Base-by-base conservation (phyloP, 371 early-diverging fungal genomes). In the Saksenaea oblongispora region DNA sequence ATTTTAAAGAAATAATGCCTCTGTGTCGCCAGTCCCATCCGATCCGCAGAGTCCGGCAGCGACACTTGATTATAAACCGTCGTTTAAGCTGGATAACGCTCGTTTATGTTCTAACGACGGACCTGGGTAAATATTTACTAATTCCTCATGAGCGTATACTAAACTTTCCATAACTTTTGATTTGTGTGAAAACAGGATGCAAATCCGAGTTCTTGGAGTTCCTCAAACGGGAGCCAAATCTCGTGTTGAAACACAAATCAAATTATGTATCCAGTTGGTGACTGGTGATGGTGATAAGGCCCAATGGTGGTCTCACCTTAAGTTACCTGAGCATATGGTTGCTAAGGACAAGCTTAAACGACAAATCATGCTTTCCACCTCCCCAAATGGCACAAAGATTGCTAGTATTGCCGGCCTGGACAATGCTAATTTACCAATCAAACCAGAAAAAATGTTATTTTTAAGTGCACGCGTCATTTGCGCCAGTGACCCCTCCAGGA, bases 201-300 rank as follows among this genome's bases (percentile, higher is more conserved):
- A 85, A 70, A 84, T 91, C 35, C 72, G 84, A 34, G 86, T 91
- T 17, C 80, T 90, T 24, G 95, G 94, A 22, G 87, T 93, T 9
- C 91, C 94, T 14, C 83, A 79, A 60, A 81, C 84, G 18, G 93
- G 94, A 41, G 95, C 95, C 42, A 92, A 94, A 69, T 95, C 94
- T 5, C 77, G 95, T 15, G 97, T 96, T 27, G 95, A 96, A 75
- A 96, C 97, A 26, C 97, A 95, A 76, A 93, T 94, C 74, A 94
- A 94, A 60, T 79, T 95, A 27, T 93, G 95, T 54, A 80, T 96
- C 57, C 92, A 94, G 61, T 79, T 96, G 47, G 87, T 91, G 2
- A 89, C 90, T n/a, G 84, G 84, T 60, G 83, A 82, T 63, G 93
- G 93, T 44, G 91, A 91, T 63, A 89, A 88, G 35, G 90, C 91